Evolutionary conservation across 164 flowering plant genomes (phyloP), one percentile per base, ranked within the genome.

Genomic region (Cinnamomum chago): DNA sequence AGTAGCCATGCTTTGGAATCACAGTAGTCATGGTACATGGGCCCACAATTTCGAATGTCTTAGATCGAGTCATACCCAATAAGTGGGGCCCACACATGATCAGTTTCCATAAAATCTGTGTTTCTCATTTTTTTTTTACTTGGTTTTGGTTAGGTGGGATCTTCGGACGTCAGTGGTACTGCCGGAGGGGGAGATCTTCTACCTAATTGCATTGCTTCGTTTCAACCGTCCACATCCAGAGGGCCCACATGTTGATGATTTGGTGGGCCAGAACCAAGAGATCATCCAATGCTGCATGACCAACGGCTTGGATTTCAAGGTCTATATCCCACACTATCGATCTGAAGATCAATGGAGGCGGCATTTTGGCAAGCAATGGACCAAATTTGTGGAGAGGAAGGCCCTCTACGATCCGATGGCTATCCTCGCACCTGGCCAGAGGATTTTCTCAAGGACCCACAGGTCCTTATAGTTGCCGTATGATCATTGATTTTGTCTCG

Each of bases 391-490:
- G 3, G 89, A 92, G 67, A 87, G 89, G 79, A 95, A 93, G 80
- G 58, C 82, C 0, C 23, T 52, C 7, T 93, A 84, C 73, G 99
- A 95, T 85, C 99, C 99, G 2, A 78, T 77, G 89, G 93, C 90
- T 17, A 81, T 95, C 72, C 97, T 95, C 67, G 92, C 98, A 0
- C 99, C 99, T 1, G 99, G 99, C 0, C 99, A 95, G 72, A 83
- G 83, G 50, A 93, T 95, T 51, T 95, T 95, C 82, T 15, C 83
- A 0, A 81, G 89, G 79, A 74, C 70, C 70, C 65, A 70, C 23
- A 60, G 25, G 2, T 40, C 75, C 2, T 6, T 62, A 15, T 72
- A 5, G n/a, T 40, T 7, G 11, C 47, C 47, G 2, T 50, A 62
- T 64, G 20, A 14, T 17, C 52, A 24, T 20, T 51, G 47, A 14